phyloP scores from a whole-genome alignment of 768 basidiomycete genomes.

The Tricholoma furcatifolium region DNA sequence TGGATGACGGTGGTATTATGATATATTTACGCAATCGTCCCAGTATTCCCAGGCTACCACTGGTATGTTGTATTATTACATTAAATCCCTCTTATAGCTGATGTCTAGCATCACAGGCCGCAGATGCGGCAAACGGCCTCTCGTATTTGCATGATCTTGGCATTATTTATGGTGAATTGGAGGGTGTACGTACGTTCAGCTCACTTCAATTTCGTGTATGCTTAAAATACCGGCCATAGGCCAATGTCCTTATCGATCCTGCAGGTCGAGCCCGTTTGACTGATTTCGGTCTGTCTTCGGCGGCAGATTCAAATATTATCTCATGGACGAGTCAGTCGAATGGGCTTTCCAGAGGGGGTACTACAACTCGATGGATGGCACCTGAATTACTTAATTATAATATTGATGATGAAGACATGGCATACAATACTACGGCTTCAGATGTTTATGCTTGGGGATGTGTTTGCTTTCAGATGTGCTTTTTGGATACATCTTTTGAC shows the following conservation, averaged over 20 bases:
- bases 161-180: constrained; percentile 19
- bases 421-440: not conserved
- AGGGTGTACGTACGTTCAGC: constrained; percentile 6
- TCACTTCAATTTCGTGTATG: not conserved
- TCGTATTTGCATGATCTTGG: constrained; percentile 11
- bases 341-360: too few relatives aligned
- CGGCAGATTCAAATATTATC: constrained; percentile 7
- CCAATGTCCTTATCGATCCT: constrained; percentile 16
- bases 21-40: constrained; percentile 1
- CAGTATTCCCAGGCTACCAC: constrained; percentile 10
- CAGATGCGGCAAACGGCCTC: constrained; percentile 14
- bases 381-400: not conserved
- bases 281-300: constrained; percentile 21
- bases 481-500: too few relatives aligned
- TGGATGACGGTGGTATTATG: constrained; percentile 12
- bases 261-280: constrained; percentile 15
- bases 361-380: too few relatives aligned
- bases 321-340: too few relatives aligned
- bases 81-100: too few relatives aligned
- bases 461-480: not conserved
- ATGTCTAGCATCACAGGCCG: not conserved
- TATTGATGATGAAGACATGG: not conserved
- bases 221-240: not conserved
- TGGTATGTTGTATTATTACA: constrained; percentile 4
- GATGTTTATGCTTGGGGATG: not conserved